A percentile compares a stretch with the other conserved stretches of the same genome.
Evolutionary conservation across 2,329 filamentous ascomycete genomes (phyloP).

Genomic region (Colletotrichum sp.): DNA sequence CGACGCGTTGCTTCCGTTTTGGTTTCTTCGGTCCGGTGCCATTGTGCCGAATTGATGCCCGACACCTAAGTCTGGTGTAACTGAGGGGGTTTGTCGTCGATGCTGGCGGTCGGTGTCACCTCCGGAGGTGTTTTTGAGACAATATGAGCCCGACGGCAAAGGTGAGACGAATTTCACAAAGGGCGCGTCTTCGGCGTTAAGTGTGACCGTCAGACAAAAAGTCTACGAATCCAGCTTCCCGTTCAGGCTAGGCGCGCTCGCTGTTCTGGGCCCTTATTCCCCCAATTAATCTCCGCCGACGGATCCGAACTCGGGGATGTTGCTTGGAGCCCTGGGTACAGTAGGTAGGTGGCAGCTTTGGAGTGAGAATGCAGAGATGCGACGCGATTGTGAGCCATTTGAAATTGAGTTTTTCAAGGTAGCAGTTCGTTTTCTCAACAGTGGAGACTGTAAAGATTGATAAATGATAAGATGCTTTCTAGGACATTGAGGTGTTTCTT

Average conservation of each 20-base stretch:
- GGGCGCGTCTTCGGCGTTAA: background rate
- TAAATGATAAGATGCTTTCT: background rate
- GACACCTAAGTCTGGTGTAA: rapidly evolving
- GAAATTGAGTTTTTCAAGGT: background rate
- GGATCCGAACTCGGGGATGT: background rate
- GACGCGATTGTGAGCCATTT: background rate
- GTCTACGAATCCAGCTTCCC: background rate
- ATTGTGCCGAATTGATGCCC: background rate
- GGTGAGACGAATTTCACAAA: background rate
- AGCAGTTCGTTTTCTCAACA: background rate
- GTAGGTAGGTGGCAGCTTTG: background rate
- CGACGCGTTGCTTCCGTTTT: background rate
- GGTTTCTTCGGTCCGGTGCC: background rate
- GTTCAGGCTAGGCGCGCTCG: background rate
- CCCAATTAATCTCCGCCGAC: background rate
- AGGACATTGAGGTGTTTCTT: background rate
- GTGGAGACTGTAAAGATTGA: background rate
- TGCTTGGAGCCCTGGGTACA: background rate
- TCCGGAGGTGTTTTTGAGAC: background rate
- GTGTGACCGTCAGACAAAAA: background rate
- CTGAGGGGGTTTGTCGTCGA: background rate
- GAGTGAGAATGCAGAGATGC: background rate
- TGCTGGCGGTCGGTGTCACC: background rate
- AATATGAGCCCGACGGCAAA: background rate
- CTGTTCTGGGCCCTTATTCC: background rate